Evolutionary conservation across 495 filamentous ascomycete species (phyloP), one percentile per base, ranked within the genome.

Genomic region (Penicillium longicatenatum): DNA sequence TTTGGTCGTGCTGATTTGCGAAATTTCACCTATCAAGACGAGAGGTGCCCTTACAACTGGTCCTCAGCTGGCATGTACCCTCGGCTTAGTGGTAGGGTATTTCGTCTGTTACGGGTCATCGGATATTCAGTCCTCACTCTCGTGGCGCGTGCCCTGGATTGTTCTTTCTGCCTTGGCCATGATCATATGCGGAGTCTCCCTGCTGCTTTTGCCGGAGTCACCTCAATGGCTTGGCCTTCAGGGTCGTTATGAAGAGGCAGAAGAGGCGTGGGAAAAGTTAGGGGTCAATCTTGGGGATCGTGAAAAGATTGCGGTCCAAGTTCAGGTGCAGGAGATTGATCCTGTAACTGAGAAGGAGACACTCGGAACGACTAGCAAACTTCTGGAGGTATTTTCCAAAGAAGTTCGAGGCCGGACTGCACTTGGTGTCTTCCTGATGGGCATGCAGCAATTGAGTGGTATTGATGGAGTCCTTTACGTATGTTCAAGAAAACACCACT

Each of bases 91-190:
- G 8, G 37, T 74, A 0, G 85, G 86, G 0, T 89, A 82, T 59
- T 88, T 89, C 57, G 79, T 75, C n/a, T 86, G 83, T 58, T 88
- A 88, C 58, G 86, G 82, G 21, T 78, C 79, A 20, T 69, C 77
- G 4, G 66, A 72, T 6, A 42, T 10, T 68, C 86, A 17, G 20
- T 81, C 79, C 1, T 83, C 82, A 4, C 64, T 84, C 17, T 77
- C 82, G 6, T 87, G 86, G 86, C 74, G 86, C 6, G 55, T 78
- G 0, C 84, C 84, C 0, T 84, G 80, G 26, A 66, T 76, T 3
- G 46, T 83, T 2, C 71, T 84, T 37, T 72, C 78, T 0, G 47
- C 66, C 21, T 57, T 82, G 2, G 76, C 75, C 9, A 63, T 76
- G 33, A 35, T 72, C 1, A 74, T 81, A 12, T 71, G 75, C 0